Evolutionary conservation across 257 asterid species (phyloP).

Genomic region (Solanum sparsipilum): DNA sequence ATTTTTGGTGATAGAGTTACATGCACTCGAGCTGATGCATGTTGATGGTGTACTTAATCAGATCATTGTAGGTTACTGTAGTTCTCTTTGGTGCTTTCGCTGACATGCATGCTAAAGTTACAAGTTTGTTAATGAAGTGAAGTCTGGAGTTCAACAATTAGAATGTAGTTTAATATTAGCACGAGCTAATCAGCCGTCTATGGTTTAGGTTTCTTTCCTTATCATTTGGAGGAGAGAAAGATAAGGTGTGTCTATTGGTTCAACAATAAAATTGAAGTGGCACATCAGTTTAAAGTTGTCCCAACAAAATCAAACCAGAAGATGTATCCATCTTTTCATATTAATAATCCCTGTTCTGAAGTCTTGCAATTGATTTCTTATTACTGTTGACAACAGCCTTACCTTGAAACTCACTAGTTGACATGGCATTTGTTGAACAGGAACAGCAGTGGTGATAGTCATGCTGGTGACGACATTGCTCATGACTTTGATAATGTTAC

Average conservation of each 20-base stretch:
- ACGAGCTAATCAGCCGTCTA: neutral
- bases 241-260: neutral
- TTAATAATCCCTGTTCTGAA: neutral
- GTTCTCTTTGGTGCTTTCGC: neutral
- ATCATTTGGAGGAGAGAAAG: neutral
- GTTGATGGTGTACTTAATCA: neutral
- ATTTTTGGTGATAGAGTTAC: neutral
- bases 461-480: constrained; percentile 93
- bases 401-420: neutral
- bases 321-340: neutral
- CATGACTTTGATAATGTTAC: constrained; percentile 79
- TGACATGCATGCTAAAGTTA: neutral
- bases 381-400: neutral
- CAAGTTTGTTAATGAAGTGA: neutral
- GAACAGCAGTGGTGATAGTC: constrained; percentile 91
- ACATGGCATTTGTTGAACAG: constrained; percentile 24
- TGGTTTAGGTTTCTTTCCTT: neutral
- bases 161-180: neutral
- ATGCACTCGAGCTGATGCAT: neutral
- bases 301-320: neutral
- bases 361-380: neutral
- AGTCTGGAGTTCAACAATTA: neutral
- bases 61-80: neutral
- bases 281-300: neutral
- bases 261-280: neutral